Conservation (phyloP, 768 basidiomycete genomes). For the Coprinopsis cinerea region DNA sequence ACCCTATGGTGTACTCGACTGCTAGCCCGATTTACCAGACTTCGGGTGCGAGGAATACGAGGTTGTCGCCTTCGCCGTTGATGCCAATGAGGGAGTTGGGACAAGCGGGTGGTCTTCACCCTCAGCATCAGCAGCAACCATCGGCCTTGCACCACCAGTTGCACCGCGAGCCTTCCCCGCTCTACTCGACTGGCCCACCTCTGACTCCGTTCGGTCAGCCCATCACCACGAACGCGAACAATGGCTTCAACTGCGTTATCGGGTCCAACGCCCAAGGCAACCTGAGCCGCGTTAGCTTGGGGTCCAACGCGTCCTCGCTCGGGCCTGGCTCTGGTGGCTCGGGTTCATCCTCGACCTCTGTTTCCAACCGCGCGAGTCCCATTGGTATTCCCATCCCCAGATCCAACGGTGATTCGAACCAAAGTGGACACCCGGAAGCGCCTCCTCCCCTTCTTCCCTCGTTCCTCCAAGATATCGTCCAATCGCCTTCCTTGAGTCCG, state of each 20-base stretch:
- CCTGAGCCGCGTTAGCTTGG: background rate
- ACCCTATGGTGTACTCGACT: conserved; percentile 15
- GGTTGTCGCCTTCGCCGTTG: too few species aligned
- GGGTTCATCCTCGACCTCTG: too few species aligned
- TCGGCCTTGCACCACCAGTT: background rate
- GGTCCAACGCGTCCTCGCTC: conserved; percentile 8
- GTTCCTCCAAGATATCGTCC: conserved; percentile 70
- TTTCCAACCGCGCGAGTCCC: too few species aligned
- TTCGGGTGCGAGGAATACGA: too few species aligned
- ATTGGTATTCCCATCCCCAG: too few species aligned
- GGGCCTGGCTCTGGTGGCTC: background rate
- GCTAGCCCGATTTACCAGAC: conserved; percentile 69
- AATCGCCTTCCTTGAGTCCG: conserved; percentile 27
- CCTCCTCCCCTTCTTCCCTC: conserved; percentile 56
- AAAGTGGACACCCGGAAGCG: background rate
- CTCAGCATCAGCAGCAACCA: conserved; percentile 1
- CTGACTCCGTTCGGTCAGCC: background rate
- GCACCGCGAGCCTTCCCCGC: background rate
- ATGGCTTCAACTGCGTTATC: background rate
- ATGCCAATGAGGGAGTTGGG: too few species aligned
- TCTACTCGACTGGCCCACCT: conserved; percentile 1
- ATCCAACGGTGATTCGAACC: too few species aligned
- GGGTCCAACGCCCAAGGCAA: background rate
- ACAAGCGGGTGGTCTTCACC: background rate
- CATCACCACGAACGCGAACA: background rate